phyloP scores from a whole-genome alignment of 163 green algal species.

The Prototheca cutis region DNA sequence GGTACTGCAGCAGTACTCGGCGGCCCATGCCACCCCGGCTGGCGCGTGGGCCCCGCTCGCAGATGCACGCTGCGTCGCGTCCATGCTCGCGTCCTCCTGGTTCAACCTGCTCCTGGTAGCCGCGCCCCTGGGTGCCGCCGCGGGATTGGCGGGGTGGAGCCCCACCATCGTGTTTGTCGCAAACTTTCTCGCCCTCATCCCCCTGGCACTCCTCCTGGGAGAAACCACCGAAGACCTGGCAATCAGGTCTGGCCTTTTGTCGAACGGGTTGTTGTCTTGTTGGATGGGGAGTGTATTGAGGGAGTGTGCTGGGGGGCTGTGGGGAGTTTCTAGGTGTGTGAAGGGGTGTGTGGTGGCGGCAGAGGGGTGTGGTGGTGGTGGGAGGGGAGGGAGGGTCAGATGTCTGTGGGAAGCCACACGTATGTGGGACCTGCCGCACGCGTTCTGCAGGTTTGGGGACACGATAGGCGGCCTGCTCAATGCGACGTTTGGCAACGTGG shows the following conservation, averaged over 20 bases:
- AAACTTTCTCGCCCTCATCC: conserved; percentile 73
- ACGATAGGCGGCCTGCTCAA: conserved; percentile 61
- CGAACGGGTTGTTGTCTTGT: too few relatives aligned
- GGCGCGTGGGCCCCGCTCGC: conserved; percentile 24
- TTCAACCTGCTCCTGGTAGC: conserved; percentile 54
- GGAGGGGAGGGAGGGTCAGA: neutral
- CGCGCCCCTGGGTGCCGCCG: conserved; percentile 42
- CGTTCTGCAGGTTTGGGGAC: conserved; percentile 25
- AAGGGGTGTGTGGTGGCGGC: neutral
- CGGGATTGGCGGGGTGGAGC: conserved; percentile 20
- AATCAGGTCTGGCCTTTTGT: conserved; percentile 44
- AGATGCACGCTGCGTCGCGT: conserved; percentile 28
- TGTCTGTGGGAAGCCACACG: too few relatives aligned
- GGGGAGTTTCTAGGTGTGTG: neutral
- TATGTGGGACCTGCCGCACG: too few relatives aligned
- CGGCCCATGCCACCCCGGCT: neutral
- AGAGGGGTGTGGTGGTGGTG: neutral
- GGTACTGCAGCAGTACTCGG: conserved; percentile 2
- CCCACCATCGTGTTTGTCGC: conserved; percentile 42
- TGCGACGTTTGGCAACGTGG: conserved; percentile 81
- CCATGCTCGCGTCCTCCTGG: conserved; percentile 39
- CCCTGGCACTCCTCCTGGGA: conserved; percentile 69
- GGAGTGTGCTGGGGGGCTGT: too few relatives aligned
- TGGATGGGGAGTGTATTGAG: too few relatives aligned
- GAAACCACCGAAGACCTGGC: conserved; percentile 80